These are phyloP conservation scores for Suhomyces bolitotheri DNA, from an alignment of 1,139 yeast genomes.

Conservation along the genomic window DNA sequence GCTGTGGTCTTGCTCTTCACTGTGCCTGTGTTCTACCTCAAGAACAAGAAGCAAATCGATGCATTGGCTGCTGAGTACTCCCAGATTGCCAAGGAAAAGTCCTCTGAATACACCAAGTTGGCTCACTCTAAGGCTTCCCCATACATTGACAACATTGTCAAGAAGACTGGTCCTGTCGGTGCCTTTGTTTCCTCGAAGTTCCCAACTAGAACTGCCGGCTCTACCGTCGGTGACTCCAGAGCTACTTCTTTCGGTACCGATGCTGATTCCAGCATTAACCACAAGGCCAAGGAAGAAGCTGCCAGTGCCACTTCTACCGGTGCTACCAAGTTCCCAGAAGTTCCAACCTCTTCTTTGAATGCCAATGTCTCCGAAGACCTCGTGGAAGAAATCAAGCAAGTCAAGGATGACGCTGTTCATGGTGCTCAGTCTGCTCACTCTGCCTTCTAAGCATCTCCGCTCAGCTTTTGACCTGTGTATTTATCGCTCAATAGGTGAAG, in stretches of 20 bases:
- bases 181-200: constrained; percentile 56
- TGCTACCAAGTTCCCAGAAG: constrained; percentile 50
- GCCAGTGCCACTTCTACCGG: constrained; percentile 32
- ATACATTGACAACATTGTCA: constrained; percentile 44
- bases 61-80: constrained; percentile 61
- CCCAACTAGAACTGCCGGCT: constrained; percentile 72
- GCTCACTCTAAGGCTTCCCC: constrained; percentile 60
- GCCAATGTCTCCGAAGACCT: constrained; percentile 15
- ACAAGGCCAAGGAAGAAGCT: constrained; percentile 13
- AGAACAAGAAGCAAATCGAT: constrained; percentile 80
- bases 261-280: constrained; percentile 21
- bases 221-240: constrained; percentile 57
- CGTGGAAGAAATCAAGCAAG: constrained; percentile 16
- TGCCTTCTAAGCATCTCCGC: constrained; percentile 11
- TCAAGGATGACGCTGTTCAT: constrained; percentile 10
- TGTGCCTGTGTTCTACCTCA: constrained; percentile 70
- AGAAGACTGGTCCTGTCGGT: constrained; percentile 67
- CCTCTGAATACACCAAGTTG: constrained; percentile 48
- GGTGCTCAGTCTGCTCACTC: constrained; percentile 3
- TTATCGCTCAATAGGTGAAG: constrained; percentile 9
- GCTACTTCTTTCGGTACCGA: constrained; percentile 30
- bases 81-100: constrained; percentile 56
- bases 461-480: constrained; percentile 9
- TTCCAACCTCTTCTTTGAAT: constrained; percentile 32
- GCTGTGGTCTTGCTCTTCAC: constrained; percentile 68